Evolutionary conservation across 208 protist genomes (phyloP), one percentile per base, ranked within the genome.

Genomic region (Crithidia fasciculata): DNA sequence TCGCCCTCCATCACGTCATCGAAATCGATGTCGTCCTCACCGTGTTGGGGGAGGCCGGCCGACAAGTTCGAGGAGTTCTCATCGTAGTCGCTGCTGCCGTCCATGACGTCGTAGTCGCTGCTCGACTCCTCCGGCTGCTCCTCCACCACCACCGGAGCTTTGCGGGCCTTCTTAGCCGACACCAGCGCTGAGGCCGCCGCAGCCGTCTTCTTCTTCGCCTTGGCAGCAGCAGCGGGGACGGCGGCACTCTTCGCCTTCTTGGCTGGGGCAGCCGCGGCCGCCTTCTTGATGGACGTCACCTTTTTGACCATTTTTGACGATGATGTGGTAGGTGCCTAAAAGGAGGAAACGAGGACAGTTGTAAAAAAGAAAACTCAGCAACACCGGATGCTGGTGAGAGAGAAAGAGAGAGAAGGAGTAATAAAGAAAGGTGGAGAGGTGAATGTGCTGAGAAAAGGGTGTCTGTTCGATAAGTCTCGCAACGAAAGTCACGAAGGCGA

Each of bases 11-110:
- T 59, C 6, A 90, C 80, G 61, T 91, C 87, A 36, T 88, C 81
- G 47, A 88, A 89, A 0, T 82, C 89, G 62, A 90, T 82, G 16
- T 82, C 81, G 8, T 80, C 82, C 53, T 85, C 82, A 4, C 56
- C 72, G 4, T 64, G 16, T 28, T 16, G 8, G 36, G 62, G 13
- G 59, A 44, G 49, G 39, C 44, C 44, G 10, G 13, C 28, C 8
- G 16, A 28, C 28, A 28, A 28, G 28, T 28, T 28, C 28, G 28
- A 28, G 28, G 28, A 28, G 28, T 28, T 53, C 16, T 69, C 72
- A 4, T 67, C 57, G 43, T 45, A 9, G 13, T 36, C 65, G 15
- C 40, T 58, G 12, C 10, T 56, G 47, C 72, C 54, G 15, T 53
- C 16, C 37, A 50, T 72, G 2, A 74, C 76, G n/a, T 74, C 63